Evolutionary conservation across 148 eudicot species (phyloP).

Genomic region (Persicaria maculosa): DNA sequence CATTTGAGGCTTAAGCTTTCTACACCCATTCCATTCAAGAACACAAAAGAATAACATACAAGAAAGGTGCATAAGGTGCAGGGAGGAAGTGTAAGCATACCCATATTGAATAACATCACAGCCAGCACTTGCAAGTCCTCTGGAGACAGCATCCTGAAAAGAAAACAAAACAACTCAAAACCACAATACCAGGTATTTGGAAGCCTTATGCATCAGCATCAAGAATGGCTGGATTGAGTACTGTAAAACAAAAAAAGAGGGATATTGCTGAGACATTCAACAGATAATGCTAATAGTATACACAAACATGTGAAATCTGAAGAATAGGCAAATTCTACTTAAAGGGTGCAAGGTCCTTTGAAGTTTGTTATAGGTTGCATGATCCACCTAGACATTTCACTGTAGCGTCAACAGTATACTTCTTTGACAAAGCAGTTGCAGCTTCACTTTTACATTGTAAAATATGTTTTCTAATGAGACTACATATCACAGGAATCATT

Average conservation of each 20-base stretch:
- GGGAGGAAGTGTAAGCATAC: conserved; percentile 29
- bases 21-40: background rate
- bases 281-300: too few species aligned
- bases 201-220: background rate
- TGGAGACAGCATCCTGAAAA: conserved; percentile 94
- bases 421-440: background rate
- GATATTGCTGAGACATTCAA: too few species aligned
- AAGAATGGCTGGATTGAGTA: too few species aligned
- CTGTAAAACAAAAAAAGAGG: too few species aligned
- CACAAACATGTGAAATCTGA: background rate
- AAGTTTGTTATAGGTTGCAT: background rate
- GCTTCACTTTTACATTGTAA: background rate
- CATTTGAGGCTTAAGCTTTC: background rate
- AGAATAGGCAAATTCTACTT: background rate
- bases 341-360: background rate
- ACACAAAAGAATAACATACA: background rate
- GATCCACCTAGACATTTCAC: background rate
- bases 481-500: background rate
- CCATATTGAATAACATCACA: conserved; percentile 78
- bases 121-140: conserved; percentile 77
- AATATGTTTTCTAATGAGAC: background rate
- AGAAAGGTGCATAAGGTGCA: background rate
- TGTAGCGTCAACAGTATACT: background rate
- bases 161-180: conserved; percentile 11
- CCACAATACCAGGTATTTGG: background rate